Evolutionary conservation across 345 rosid genomes (phyloP), one percentile per base, ranked within the genome.

Genomic region (Bruguiera parviflora): DNA sequence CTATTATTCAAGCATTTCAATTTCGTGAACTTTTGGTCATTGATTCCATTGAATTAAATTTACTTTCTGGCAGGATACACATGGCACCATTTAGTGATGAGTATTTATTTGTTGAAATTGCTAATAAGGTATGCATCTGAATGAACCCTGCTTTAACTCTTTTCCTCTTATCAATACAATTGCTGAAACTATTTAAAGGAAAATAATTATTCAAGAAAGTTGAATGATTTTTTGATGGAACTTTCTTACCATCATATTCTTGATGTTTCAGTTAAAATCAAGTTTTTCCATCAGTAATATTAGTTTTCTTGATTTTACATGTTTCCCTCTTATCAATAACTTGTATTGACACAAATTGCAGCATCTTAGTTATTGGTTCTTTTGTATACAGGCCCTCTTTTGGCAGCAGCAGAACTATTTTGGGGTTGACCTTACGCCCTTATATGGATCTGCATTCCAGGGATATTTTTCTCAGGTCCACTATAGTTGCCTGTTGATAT

Each of bases 71-170:
- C 83, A 95, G 99, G 96, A 88, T 95, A 75, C 98, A 95, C 74
- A 89, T 92, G 98, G 98, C 99, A 66, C 99, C 99, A 77, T 95
- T 95, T 70, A 92, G 93, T 5, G 99, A 95, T 82, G 99, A 95
- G 70, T 95, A 87, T 73, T 82, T 95, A n/a, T 95, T 82, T 79
- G 76, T 86, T 82, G 99, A 95, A 88, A 87, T 95, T 83, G 99
- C 99, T 53, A 95, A 88, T 86, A 95, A 92, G 99, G 99, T 95
- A 82, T 76, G 77, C 39, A 61, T 63, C 56, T 33, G 68, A 52
- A 61, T 58, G 19, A 32, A 29, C 62, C 35, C 19, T 66, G 58
- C 56, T 73, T 39, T 47, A 13, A 32, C 37, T 59, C 9, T 19
- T 68, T 68, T 74, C 19, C 21, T 53, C 29, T 56, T 27, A 9